Percentiles rank a stretch among this genome's conserved stretches.
phyloP scores from a whole-genome alignment of 2,329 filamentous ascomycete species.

The Sporothrix sp. region DNA sequence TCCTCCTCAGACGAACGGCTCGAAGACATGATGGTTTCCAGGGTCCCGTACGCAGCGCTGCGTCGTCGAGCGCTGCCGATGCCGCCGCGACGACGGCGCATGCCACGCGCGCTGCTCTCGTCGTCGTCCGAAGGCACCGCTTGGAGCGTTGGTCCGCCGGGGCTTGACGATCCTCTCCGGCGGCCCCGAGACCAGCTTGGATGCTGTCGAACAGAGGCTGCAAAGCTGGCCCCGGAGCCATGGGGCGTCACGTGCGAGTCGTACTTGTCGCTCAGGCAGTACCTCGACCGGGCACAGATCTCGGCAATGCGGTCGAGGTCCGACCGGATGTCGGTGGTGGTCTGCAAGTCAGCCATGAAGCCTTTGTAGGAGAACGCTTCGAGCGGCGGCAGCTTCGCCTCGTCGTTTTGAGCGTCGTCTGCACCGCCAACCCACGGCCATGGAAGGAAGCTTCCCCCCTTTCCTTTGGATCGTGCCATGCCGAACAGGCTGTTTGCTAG shows the following conservation, averaged over 20 bases:
- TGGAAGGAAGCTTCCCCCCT: constrained; percentile 26
- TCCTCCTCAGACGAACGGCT: constrained; percentile 56
- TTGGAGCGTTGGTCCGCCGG: constrained; percentile 46
- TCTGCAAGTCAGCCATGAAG: constrained; percentile 40
- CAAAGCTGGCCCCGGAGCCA: constrained; percentile 44
- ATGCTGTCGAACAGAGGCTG: constrained; percentile 35
- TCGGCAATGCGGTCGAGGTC: constrained; percentile 57
- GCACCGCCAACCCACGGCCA: constrained; percentile 23
- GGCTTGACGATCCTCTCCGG: constrained; percentile 20
- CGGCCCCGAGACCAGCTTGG: constrained; percentile 3
- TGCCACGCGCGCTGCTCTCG: constrained; percentile 26
- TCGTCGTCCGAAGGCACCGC: constrained; percentile 49
- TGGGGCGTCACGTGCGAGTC: constrained; percentile 56
- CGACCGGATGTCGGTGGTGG: constrained; percentile 39
- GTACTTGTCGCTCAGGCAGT: constrained; percentile 57
- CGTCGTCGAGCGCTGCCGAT: constrained; percentile 34
- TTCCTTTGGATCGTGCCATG: constrained; percentile 36
- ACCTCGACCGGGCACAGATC: constrained; percentile 55
- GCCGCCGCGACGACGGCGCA: constrained; percentile 32
- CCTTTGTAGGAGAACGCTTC: constrained; percentile 57
- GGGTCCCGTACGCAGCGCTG: constrained; percentile 49
- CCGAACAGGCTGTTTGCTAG: constrained; percentile 19
- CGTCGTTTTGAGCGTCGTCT: constrained; percentile 7
- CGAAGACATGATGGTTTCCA: constrained; percentile 58
- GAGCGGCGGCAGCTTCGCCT: constrained; percentile 46